phyloP scores from a whole-genome alignment of 805 yeast species.

The Zygosaccharomyces bisporus region DNA sequence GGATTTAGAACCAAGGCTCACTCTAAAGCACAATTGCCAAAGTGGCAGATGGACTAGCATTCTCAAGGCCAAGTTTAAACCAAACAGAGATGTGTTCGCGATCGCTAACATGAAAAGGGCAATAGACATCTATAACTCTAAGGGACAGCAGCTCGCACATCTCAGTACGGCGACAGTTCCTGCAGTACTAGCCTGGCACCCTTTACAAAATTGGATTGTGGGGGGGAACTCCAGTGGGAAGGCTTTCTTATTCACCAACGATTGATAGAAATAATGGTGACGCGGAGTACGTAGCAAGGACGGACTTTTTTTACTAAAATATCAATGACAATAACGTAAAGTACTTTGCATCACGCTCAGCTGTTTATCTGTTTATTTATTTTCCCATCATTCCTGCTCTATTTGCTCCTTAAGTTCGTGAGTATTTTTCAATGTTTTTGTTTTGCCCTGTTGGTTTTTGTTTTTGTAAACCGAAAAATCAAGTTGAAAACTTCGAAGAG shows the following conservation, averaged over 20 bases:
- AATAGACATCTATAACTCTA: conserved; percentile 73
- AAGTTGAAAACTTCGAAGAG: conserved; percentile 4
- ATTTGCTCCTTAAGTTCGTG: neutral
- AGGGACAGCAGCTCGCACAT: conserved; percentile 77
- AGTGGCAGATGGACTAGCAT: conserved; percentile 97
- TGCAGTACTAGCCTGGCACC: conserved; percentile 82
- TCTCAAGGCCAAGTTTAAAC: conserved; percentile 84
- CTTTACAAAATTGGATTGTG: conserved; percentile 79
- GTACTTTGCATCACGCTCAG: conserved; percentile 1
- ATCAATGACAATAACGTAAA: neutral
- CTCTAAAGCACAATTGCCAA: conserved; percentile 86
- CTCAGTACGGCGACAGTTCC: conserved; percentile 86
- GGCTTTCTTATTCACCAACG: conserved; percentile 50
- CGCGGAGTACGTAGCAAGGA: conserved; percentile 4
- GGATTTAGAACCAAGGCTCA: conserved; percentile 55
- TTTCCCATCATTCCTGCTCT: neutral
- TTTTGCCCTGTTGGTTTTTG: conserved; percentile 13
- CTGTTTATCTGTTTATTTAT: conserved; percentile 5
- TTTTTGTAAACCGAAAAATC: conserved; percentile 14
- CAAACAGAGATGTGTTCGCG: conserved; percentile 68
- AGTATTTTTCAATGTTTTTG: conserved; percentile 10
- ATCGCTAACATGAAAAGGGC: conserved; percentile 92
- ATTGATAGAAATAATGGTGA: conserved; percentile 11
- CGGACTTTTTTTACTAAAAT: neutral
- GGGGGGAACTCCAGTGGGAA: conserved; percentile 97